Base-by-base conservation (phyloP, 805 yeast genomes). In the Millerago galiae region DNA sequence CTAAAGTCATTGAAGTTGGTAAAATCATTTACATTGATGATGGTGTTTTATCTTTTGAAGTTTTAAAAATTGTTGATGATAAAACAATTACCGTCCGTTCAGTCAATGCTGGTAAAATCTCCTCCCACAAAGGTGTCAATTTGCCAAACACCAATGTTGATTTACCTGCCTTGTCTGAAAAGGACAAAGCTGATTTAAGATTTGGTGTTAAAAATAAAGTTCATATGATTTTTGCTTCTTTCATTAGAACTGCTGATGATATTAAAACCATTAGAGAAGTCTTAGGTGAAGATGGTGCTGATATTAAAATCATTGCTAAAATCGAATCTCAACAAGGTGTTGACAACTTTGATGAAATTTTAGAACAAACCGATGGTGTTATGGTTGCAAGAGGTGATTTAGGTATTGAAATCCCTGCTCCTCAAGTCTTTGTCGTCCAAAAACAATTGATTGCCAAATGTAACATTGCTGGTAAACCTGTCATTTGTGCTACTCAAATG, bases 331-430 rank as follows among this genome's bases (percentile, higher is more conserved):
- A 91, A 75, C 99, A 93, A 74, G 99, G 99, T 79, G 98, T 93
- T 61, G 90, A 93, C 85, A 93, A 93, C 82, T 93, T 93, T 65
- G 99, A 93, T 70, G 97, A 87, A 51, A 93, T 93, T 64, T 81
- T 93, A 66, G 67, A 67, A 60, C 95, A 81, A 69, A 93, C 99
- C 51, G 99, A 93, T 67, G 99, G 98, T 77, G 96, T 93, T 63
- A 93, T 93, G 99, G 98, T 93, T 67, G 99, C 99, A 62, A 84
- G 99, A 74, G 99, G 99, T 78, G 99, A 93, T 70, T 79, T 93
- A 61, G 99, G 99, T 79, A 93, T 93, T 63, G 99, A 93, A 77
- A 93, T 93, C 62, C 98, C 98, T 55, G 98, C 99, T 54, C 91
- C 97, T 53, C 95, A 90, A 75, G 99, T 93, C 51, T 90, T 93